Evolutionary conservation across 2,329 filamentous ascomycete species (phyloP).

Genomic region (Alternaria ventricosa): DNA sequence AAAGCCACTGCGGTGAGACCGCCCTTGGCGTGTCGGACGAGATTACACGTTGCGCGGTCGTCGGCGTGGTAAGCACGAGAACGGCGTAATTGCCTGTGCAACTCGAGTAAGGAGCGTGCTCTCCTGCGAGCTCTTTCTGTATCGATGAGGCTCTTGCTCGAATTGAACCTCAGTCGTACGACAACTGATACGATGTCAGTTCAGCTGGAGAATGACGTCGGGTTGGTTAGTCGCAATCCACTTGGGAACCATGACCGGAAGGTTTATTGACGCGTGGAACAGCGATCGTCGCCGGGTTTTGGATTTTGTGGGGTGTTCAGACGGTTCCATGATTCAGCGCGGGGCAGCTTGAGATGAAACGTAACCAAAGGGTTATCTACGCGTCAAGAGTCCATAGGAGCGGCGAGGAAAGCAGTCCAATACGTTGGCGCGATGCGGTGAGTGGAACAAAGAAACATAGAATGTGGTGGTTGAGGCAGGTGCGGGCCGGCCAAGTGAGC

Average conservation of each 20-base stretch:
- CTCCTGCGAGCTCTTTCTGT: not conserved
- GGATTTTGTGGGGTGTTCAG: conserved; percentile 1
- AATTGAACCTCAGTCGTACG: not conserved
- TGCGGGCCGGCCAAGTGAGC: conserved; percentile 25
- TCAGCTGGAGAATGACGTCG: not conserved
- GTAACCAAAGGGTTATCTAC: not conserved
- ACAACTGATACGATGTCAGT: not conserved
- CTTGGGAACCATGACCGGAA: conserved; percentile 2
- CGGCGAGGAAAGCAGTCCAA: not conserved
- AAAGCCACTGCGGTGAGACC: conserved; percentile 5
- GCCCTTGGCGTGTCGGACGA: not conserved
- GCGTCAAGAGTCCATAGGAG: not conserved
- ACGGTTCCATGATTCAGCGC: not conserved
- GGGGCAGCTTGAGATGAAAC: conserved; percentile 1
- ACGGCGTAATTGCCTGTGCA: conserved; percentile 6
- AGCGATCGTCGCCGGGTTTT: not conserved
- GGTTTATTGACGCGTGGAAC: conserved; percentile 19
- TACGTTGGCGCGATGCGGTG: not conserved
- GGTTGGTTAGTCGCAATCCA: not conserved
- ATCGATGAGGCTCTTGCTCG: not conserved
- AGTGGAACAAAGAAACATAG: not conserved
- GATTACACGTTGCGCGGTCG: not conserved
- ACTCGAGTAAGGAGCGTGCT: not conserved
- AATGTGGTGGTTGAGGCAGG: conserved; percentile 12
- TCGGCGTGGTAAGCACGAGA: conserved; percentile 7